Evolutionary conservation across 352 stramenopile species (phyloP).

Genomic region (Pythium phragmitis): DNA sequence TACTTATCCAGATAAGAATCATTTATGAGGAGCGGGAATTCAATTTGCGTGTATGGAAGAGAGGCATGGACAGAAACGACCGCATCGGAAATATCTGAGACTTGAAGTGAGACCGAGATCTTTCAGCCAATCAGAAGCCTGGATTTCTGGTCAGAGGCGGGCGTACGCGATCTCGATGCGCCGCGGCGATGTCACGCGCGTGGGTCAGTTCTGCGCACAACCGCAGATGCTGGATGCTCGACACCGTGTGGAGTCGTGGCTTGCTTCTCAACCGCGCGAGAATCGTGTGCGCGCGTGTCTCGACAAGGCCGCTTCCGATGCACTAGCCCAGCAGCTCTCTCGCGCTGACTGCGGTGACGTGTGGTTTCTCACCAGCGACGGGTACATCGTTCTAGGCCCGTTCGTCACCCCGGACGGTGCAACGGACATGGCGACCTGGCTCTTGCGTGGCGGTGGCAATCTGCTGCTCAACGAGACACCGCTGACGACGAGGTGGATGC

Average conservation of each 20-base stretch:
- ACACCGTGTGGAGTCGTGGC: background rate
- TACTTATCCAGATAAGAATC: too few species aligned
- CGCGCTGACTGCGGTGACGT: background rate
- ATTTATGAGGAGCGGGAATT: too few species aligned
- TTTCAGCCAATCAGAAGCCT: too few species aligned
- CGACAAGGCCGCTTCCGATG: background rate
- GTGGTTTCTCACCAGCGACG: background rate
- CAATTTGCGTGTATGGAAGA: too few species aligned
- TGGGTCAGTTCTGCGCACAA: background rate
- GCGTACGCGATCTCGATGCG: background rate
- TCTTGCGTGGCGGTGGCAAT: background rate
- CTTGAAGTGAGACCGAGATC: too few species aligned
- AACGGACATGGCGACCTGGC: background rate
- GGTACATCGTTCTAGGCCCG: background rate
- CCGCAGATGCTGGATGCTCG: background rate
- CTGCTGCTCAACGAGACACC: background rate
- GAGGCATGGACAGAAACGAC: too few species aligned
- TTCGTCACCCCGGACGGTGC: background rate
- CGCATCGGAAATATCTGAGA: background rate
- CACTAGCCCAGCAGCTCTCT: background rate
- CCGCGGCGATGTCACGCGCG: background rate
- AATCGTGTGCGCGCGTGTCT: background rate
- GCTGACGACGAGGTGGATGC: background rate
- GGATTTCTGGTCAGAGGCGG: too few species aligned
- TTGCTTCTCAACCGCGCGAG: background rate